Evolutionary conservation across 2,329 filamentous ascomycete genomes (phyloP), one percentile per base, ranked within the genome.

Genomic region (Paecilomyces formosus): DNA sequence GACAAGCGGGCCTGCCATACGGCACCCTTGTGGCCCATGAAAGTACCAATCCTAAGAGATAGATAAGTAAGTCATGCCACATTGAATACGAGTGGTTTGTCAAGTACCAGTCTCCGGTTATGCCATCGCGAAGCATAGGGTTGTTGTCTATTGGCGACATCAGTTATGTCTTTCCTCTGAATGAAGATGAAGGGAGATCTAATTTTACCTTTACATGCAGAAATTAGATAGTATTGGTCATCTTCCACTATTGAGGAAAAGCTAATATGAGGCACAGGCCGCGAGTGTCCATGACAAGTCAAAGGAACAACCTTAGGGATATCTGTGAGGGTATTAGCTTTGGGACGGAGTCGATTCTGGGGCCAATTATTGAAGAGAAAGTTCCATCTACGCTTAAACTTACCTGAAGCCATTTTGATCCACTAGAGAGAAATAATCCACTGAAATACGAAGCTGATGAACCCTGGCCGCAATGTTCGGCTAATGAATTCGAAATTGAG

Each of bases 1-100:
- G 92, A 96, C 35, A 99, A 82, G 66, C 92, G 86, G 57, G 92
- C 90, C 78, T 97, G 92, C 92, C 94, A 99, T 60, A 97, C 93
- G 39, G 94, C 94, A 62, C 94, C 94, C 78, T 99, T 97, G 80
- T 99, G 94, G 49, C 94, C 94, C 68, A 99, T 88, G 72, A 97
- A 97, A 39, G 94, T 97, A 54, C 94, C 94, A 66, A 97, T 97
- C 90, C 83, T 85, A 59, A 12, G 53, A 67, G 21, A 18, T 4
- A 55, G 28, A 53, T 67, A 62, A 63, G 59, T 49, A 51, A 45
- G 3, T 22, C 35, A 12, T 8, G 39, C 50, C 35, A 33, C 26
- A 49, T 21, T 51, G 54, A 50, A 24, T 45, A 54, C 12, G 7
- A 49, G 49, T 4, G 26, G 24, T 26, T 3, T 31, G 24, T 26